Evolutionary conservation across 495 filamentous ascomycete species (phyloP).

Genomic region (Neurospora tetrasperma): DNA sequence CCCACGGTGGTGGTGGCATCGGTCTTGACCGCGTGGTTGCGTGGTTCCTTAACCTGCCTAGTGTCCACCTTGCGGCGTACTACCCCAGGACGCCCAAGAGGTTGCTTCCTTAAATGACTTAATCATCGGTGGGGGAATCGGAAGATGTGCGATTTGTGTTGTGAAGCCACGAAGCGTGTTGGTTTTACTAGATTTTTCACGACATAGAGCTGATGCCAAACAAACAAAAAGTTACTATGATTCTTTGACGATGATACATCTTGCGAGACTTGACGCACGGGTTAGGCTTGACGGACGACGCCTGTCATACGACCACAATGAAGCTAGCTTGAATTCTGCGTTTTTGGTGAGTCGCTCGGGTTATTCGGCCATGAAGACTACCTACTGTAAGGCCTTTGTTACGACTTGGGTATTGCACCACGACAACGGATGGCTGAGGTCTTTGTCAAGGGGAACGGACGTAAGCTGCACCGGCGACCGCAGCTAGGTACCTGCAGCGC

Average conservation of each 20-base stretch:
- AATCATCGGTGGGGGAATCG: background rate
- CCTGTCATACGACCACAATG: too few species aligned
- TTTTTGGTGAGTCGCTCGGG: too few species aligned
- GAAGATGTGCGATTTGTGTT: background rate
- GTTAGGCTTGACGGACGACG: too few species aligned
- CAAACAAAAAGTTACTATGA: background rate
- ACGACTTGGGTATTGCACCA: too few species aligned
- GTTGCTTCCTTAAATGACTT: slow-evolving; percentile 47
- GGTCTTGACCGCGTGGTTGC: slow-evolving; percentile 84
- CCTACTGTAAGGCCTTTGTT: too few species aligned
- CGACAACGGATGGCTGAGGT: background rate
- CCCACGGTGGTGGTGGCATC: slow-evolving; percentile 79
- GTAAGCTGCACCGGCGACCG: background rate
- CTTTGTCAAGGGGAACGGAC: background rate
- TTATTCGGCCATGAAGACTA: too few species aligned
- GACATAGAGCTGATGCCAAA: background rate
- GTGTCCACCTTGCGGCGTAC: slow-evolving; percentile 64
- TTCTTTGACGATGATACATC: background rate
- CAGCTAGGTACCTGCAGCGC: background rate
- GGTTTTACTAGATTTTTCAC: background rate
- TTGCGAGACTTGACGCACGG: background rate
- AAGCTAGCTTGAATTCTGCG: too few species aligned
- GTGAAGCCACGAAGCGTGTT: background rate
- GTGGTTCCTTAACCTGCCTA: slow-evolving; percentile 75
- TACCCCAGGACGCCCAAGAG: slow-evolving; percentile 84